Evolutionary conservation across 1,284 basidiomycete species (phyloP).

Genomic region (Pseudozyma pruni): DNA sequence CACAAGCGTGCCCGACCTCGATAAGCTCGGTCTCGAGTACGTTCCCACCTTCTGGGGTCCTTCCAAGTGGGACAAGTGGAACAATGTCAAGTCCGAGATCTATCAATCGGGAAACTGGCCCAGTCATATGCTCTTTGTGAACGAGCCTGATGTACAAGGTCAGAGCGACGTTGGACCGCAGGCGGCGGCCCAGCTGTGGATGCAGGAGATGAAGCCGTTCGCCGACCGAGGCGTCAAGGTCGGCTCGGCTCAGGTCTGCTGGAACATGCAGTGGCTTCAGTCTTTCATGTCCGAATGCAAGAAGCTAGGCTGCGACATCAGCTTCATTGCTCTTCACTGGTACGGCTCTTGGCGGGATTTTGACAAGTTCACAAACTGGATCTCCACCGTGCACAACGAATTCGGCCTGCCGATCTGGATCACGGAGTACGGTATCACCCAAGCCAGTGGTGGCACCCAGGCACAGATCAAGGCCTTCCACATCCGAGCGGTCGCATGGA

Average conservation of each 20-base stretch:
- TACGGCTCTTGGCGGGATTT: conserved; percentile 60
- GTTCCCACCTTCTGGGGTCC: conserved; percentile 65
- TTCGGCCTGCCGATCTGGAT: conserved; percentile 57
- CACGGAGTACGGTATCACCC: conserved; percentile 65
- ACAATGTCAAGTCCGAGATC: conserved; percentile 47
- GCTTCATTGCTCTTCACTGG: conserved; percentile 65
- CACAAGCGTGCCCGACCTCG: conserved; percentile 21
- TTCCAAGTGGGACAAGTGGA: conserved; percentile 50
- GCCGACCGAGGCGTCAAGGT: conserved; percentile 58
- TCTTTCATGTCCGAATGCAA: conserved; percentile 56
- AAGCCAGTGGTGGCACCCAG: conserved; percentile 34
- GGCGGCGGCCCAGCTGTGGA: conserved; percentile 54
- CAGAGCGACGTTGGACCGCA: conserved; percentile 53
- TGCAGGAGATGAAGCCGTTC: conserved; percentile 59
- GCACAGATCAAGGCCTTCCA: conserved; percentile 54
- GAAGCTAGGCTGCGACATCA: conserved; percentile 50
- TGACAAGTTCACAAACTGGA: conserved; percentile 54
- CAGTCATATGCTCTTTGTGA: conserved; percentile 54
- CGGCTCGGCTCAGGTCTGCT: conserved; percentile 63
- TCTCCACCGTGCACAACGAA: conserved; percentile 45
- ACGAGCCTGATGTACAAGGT: conserved; percentile 62
- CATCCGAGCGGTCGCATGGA: conserved; percentile 47
- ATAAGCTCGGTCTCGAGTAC: conserved; percentile 50
- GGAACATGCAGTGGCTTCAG: conserved; percentile 60
- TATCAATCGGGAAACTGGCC: conserved; percentile 13